phyloP scores from a whole-genome alignment of 371 early-diverging fungal genomes.

The Dichotomocladium elegans region DNA sequence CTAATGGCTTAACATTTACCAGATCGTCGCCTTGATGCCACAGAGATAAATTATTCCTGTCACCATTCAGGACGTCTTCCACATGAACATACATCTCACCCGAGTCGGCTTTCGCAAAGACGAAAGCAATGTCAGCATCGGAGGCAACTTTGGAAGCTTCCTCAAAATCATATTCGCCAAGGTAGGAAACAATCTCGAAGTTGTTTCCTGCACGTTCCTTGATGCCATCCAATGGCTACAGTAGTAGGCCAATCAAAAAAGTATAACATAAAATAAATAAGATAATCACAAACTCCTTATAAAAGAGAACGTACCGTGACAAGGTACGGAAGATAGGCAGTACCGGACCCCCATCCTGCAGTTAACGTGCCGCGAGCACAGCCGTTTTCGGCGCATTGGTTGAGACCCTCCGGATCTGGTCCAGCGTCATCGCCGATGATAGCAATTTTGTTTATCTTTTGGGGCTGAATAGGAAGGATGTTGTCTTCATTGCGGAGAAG shows the following conservation, averaged over 20 bases:
- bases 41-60: slow-evolving; percentile 55
- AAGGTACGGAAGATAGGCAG: slow-evolving; percentile 53
- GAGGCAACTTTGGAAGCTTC: slow-evolving; percentile 31
- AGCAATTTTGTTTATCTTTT: slow-evolving; percentile 26
- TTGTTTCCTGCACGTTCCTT: slow-evolving; percentile 21
- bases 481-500: slow-evolving; percentile 50
- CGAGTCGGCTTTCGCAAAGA: slow-evolving; percentile 54
- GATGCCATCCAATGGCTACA: slow-evolving; percentile 39
- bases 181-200: background rate
- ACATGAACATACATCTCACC: slow-evolving; percentile 49
- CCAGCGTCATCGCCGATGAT: slow-evolving; percentile 53
- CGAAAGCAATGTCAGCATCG: slow-evolving; percentile 50
- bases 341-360: slow-evolving; percentile 65
- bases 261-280: background rate
- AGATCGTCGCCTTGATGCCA: slow-evolving; percentile 59
- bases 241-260: too few species aligned
- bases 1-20: too few species aligned
- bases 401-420: slow-evolving; percentile 14
- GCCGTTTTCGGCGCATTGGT: slow-evolving; percentile 18
- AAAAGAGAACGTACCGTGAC: slow-evolving; percentile 30
- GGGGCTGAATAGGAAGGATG: slow-evolving; percentile 31
- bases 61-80: slow-evolving; percentile 46
- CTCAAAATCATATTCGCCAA: slow-evolving; percentile 24
- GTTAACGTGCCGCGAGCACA: slow-evolving; percentile 49
- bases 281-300: background rate